Evolutionary conservation across 2,329 filamentous ascomycete genomes (phyloP), one percentile per base, ranked within the genome.

Genomic region (Aspergillus spinulosporus): DNA sequence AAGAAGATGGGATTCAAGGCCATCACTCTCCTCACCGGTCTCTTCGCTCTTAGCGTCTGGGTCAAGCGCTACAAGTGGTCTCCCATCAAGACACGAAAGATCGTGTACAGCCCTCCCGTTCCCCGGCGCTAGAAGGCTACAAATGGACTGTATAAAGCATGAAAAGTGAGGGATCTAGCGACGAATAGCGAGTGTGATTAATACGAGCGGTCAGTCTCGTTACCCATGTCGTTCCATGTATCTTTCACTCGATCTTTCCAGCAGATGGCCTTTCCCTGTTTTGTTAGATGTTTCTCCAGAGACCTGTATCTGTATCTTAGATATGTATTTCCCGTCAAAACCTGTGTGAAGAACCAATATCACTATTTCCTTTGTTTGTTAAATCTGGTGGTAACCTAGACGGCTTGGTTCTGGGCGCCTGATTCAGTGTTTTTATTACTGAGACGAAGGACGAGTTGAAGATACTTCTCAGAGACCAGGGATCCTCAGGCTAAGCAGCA

Each of bases 1-100:
- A 99, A 99, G 89, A 94, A 92, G 83, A 99, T 97, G 94, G 94
- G 94, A 71, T 87, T 96, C 85, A 97, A 99, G 87, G 90, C 96
- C 53, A 77, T 99, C 68, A 86, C 89, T 65, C 85, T 96, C 65
- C 86, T 87, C 54, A 83, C 88, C 60, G 85, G 88, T 60, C 82
- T 99, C 62, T 89, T 91, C 73, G 91, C 90, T 56, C 71, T 97
- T 70, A 95, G 89, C 76, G 86, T 99, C 69, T 99, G 92, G 92
- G 88, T 97, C 65, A 99, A 99, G 89, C 88, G 92, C 81, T 99
- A 99, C 88, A 99, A 97, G 87, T 99, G 94, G 94, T 84, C 92
- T 59, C 87, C 89, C 71, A 81, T 99, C 77, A 99, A 99, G 88
- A 89, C 92, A 69, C 88, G 94, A 73, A 96, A 97, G 88, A 81